phyloP scores from a whole-genome alignment of 2,329 filamentous ascomycete genomes.

The Rhynchosporium graminicola region DNA sequence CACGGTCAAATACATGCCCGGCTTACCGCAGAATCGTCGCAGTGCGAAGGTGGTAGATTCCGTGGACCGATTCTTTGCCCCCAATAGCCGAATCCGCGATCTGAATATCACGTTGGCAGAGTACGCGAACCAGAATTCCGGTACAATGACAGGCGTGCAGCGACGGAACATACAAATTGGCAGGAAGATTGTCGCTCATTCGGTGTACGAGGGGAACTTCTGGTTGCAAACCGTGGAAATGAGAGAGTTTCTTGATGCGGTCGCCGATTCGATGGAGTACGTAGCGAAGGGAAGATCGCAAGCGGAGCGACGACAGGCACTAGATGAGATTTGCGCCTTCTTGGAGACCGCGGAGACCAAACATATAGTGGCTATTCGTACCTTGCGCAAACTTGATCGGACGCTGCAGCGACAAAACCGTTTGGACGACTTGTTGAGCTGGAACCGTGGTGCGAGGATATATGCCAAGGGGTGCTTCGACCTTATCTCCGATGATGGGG shows the following conservation, averaged over 20 bases:
- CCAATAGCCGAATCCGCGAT: background rate
- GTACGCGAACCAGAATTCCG: background rate
- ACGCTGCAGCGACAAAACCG: background rate
- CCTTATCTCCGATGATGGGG: slow-evolving; percentile 43
- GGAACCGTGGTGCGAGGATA: background rate
- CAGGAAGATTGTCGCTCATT: background rate
- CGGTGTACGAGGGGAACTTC: background rate
- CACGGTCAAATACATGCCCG: background rate
- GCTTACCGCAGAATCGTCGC: no score
- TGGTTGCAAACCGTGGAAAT: background rate
- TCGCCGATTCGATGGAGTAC: background rate
- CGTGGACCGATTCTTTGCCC: background rate
- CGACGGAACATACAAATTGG: background rate
- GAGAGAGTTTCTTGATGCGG: background rate
- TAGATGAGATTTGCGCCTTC: slow-evolving; percentile 50
- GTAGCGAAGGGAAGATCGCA: background rate
- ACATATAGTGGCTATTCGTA: slow-evolving; percentile 40
- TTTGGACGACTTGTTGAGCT: background rate
- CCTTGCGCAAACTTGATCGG: background rate
- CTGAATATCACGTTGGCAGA: background rate
- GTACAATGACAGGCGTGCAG: background rate
- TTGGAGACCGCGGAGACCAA: slow-evolving; percentile 49
- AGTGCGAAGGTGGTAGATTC: background rate
- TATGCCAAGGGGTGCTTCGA: slow-evolving; percentile 51
- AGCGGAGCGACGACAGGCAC: background rate